Percentiles rank a stretch among this genome's conserved stretches.
Conservation (phyloP, 306 rosid species). For the Lotus japonicus region DNA sequence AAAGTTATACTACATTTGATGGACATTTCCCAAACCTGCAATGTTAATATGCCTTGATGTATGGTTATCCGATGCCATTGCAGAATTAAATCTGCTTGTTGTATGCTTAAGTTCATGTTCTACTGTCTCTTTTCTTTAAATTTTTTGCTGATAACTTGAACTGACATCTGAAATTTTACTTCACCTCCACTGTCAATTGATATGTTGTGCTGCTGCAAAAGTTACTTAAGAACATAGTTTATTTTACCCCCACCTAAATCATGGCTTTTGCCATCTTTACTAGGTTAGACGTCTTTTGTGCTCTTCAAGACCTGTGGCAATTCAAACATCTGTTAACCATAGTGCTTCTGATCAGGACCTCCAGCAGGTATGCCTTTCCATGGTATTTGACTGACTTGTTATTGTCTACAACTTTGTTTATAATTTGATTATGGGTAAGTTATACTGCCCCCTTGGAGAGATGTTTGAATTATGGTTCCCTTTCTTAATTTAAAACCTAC, state of each 20-base stretch:
- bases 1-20: background rate
- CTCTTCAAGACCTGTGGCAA: slow-evolving; percentile 94
- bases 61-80: background rate
- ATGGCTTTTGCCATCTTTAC: slow-evolving; percentile 21
- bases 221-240: background rate
- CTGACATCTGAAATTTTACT: background rate
- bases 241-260: background rate
- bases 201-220: slow-evolving; percentile 7
- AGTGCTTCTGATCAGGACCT: slow-evolving; percentile 94
- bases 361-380: slow-evolving; percentile 66
- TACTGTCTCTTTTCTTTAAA: background rate
- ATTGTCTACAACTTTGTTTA: background rate
- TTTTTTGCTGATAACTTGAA: background rate
- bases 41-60: background rate
- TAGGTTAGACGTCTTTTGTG: slow-evolving; percentile 93
- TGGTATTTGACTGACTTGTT: slow-evolving; percentile 11
- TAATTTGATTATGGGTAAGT: background rate
- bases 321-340: slow-evolving; percentile 84
- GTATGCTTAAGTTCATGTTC: background rate
- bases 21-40: background rate
- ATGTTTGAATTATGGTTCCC: too few relatives aligned
- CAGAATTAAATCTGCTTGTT: background rate
- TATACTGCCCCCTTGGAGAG: too few relatives aligned
- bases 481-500: too few relatives aligned
- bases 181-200: slow-evolving; percentile 8